phyloP scores from a whole-genome alignment of 805 yeast genomes.

The Candida morakotiae region DNA sequence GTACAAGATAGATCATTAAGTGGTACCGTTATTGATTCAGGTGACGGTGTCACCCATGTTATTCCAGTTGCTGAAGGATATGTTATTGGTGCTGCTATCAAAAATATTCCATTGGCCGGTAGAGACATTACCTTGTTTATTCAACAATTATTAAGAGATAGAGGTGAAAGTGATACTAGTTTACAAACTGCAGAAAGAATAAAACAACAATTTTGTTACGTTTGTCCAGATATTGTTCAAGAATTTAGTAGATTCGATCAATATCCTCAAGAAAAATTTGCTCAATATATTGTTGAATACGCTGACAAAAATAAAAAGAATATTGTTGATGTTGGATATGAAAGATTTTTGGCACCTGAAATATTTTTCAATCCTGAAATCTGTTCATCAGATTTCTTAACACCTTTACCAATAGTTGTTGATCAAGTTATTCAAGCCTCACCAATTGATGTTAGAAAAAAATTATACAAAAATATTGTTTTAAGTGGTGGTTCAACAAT shows the following conservation, averaged over 20 bases:
- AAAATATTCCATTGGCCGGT: constrained; percentile 97
- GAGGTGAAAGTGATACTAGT: constrained; percentile 93
- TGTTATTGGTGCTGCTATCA: constrained; percentile 95
- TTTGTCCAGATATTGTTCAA: constrained; percentile 94
- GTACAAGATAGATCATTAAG: constrained; percentile 93
- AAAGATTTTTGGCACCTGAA: constrained; percentile 97
- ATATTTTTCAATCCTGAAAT: constrained; percentile 98
- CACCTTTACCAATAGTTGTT: constrained; percentile 94
- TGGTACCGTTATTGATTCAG: constrained; percentile 97
- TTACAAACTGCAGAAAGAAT: constrained; percentile 94
- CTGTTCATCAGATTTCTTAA: constrained; percentile 88
- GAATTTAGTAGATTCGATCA: constrained; percentile 94
- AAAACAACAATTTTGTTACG: constrained; percentile 95
- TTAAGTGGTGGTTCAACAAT: constrained; percentile 97
- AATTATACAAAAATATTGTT: constrained; percentile 91
- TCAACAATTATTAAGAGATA: constrained; percentile 89
- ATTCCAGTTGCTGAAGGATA: constrained; percentile 99
- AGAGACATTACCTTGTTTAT: constrained; percentile 94
- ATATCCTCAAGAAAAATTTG: constrained; percentile 84
- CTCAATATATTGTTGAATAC: constrained; percentile 84
- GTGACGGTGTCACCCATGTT: constrained; percentile 99
- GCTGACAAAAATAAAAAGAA: constrained; percentile 54
- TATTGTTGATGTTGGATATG: constrained; percentile 92
- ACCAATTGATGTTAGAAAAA: constrained; percentile 97
- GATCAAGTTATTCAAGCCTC: constrained; percentile 92